Conservation (phyloP, 306 rosid genomes). For the Adenanthera pavonina region DNA sequence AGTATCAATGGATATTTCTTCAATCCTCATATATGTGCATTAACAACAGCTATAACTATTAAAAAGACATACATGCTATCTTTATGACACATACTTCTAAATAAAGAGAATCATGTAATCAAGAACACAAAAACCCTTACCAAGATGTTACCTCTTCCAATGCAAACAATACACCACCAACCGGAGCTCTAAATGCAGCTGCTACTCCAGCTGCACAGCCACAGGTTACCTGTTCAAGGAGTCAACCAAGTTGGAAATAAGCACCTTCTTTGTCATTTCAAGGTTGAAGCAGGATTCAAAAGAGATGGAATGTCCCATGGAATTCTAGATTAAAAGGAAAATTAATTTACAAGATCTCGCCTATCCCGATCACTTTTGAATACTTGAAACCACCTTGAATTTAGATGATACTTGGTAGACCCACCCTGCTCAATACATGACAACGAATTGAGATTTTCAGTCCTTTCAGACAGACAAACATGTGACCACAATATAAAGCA, state of each 20-base stretch:
- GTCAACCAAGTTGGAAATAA: slow-evolving; percentile 26
- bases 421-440: slow-evolving; percentile 77
- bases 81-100: slow-evolving; percentile 61
- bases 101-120: slow-evolving; percentile 26
- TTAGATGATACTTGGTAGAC: slow-evolving; percentile 84
- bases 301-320: not conserved
- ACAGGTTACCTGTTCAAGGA: slow-evolving; percentile 83
- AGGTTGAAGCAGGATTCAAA: slow-evolving; percentile 23
- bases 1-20: not conserved
- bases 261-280: not conserved
- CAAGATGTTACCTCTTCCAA: slow-evolving; percentile 98
- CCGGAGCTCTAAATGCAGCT: slow-evolving; percentile 99
- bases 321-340: slow-evolving; percentile 31
- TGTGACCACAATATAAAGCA: slow-evolving; percentile 27
- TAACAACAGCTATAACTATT: slow-evolving; percentile 5
- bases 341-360: slow-evolving; percentile 79
- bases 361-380: slow-evolving; percentile 92
- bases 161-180: slow-evolving; percentile 98
- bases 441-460: slow-evolving; percentile 40
- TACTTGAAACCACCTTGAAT: slow-evolving; percentile 90
- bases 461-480: slow-evolving; percentile 17
- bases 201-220: slow-evolving; percentile 99
- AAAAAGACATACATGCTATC: slow-evolving; percentile 6
- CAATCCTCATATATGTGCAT: not conserved
- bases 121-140: slow-evolving; percentile 52